Evolutionary conservation across 176 grass and related monocot genomes (phyloP), one percentile per base, ranked within the genome.

Genomic region (Coix lacrymajobi): DNA sequence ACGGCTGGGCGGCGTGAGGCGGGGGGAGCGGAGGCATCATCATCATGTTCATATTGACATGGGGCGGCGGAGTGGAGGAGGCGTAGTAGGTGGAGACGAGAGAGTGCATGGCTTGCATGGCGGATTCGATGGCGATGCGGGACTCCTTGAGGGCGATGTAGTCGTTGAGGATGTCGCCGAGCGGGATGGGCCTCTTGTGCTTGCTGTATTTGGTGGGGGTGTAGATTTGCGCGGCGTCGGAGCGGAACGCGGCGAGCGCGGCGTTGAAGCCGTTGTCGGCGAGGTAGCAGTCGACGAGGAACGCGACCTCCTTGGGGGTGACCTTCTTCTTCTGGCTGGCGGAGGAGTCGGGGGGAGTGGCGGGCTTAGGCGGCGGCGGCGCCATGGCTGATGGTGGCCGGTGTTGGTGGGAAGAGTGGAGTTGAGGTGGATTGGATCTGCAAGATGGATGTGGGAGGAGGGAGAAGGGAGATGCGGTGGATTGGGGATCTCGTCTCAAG

Each of bases 281-380:
- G 63, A 97, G 88, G 90, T 97, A 97, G 24, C 85, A 83, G 66
- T 94, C 95, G 57, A 97, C 92, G 63, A 97, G 93, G 92, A 91
- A 97, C 26, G 95, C 92, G 56, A 97, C 92, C 82, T 97, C 92
- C 17, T 66, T 11, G 0, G 92, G 82, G 24, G 92, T 94, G 29
- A 94, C 88, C 88, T 89, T 94, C 71, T 83, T 89, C 69, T 78
- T 19, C n/a, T n/a, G n/a, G 52, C 5, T 17, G 74, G 33, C 1
- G 12, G 34, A 54, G 3, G 51, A 54, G 19, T 54, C 51, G 7
- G 76, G 26, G 56, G 78, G 19, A 49, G 87, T 22, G 75, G 72
- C 39, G 19, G 56, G 70, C 40, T 78, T 77, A 52, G 86, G 45
- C 45, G 87, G 81, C 81, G 81, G 69, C 38, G 81, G 76, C 76